Base-by-base conservation (phyloP, 805 yeast genomes). In the Saccharomycopsis olivae region DNA sequence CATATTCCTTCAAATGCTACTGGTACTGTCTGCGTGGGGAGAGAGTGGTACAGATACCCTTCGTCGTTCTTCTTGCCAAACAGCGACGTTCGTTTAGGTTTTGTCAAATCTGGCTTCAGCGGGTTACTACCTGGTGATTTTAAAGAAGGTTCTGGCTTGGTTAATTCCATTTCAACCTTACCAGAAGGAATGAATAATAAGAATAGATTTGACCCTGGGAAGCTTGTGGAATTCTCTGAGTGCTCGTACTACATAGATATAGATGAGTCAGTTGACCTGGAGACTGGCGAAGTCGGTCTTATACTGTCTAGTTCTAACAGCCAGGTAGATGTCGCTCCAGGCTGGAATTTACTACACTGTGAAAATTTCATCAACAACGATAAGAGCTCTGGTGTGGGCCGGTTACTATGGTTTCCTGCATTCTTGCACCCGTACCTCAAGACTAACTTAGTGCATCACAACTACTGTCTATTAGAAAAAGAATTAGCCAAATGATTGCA, bases 41-140 rank as follows among this genome's bases (percentile, higher is more conserved):
- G 95, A 43, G 96, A 89, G 60, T 88, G 96, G 96, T 86, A 85
- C 53, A 82, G 89, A 53, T 88, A 65, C 58, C 96, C 97, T 8
- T 76, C 83, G 1, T 87, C 96, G 0, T 83, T 87, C 55, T 85
- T 88, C 53, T 61, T 89, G 18, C 78, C 83, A 3, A 33, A 35
- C 16, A 68, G 71, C 3, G 63, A 73, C 42, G 68, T 68, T 51
- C 62, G 95, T 48, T 61, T 86, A 18, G 64, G 65, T 50, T 89
- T 85, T 56, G 73, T 83, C 8, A 62, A 67, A 41, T 77, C 86
- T 41, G 92, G 89, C 1, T 89, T 88, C 58, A 73, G 78, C 55
- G 96, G 96, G 0, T 62, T 88, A 46, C 62, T 89, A 27, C 97
- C 97, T 0, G 94, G 94, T 2, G 92, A 85, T 51, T 89, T 88